Base-by-base conservation (phyloP, 139 green algal species). In the Haematococcus lacustris region DNA sequence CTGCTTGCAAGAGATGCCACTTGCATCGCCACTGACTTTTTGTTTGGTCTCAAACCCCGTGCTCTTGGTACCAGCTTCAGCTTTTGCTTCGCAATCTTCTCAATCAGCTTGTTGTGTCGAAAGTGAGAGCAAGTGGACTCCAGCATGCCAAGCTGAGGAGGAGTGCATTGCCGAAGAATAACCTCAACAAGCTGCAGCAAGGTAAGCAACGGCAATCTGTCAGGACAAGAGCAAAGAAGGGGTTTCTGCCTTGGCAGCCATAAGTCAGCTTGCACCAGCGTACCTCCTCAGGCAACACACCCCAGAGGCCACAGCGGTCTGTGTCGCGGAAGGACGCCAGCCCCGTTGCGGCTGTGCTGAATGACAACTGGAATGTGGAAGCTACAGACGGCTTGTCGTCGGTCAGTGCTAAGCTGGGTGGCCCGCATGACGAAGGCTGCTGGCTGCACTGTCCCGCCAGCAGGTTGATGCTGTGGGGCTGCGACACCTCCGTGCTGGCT, bases 61-160 rank as follows among this genome's bases (percentile, higher is more conserved):
- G 88, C 87, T 1, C 88, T 70, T 1, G 88, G 88, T 26, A 93
- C 84, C 2, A 71, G 59, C 39, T 76, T 80, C 17, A 93, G 68
- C 37, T 78, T 75, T 53, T 85, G 71, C 71, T 86, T 82, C 17
- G 83, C 85, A 7, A 92, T 79, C 9, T 78, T 74, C 35, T 91
- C 85, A 32, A 88, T 85, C 3, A 87, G 75, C 25, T 82, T 84
- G 30, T 61, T 80, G 41, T 83, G 73, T 33, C 78, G 71, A 70
- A 91, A 93, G 68, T 78, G 91, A 28, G 34, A 66, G 80, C 88
- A 93, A 4, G 78, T 88, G 6, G 85, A 75, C 71, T 91, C 85
- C 66, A 93, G 76, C 57, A 76, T 79, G 26, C 75, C 88, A 28
- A 93, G 78, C 78, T 93, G 82, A 2, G 78, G 73, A 0, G 83